Evolutionary conservation across 129 eudicot species (phyloP), one percentile per base, ranked within the genome.

Genomic region (Deinandra increscens): DNA sequence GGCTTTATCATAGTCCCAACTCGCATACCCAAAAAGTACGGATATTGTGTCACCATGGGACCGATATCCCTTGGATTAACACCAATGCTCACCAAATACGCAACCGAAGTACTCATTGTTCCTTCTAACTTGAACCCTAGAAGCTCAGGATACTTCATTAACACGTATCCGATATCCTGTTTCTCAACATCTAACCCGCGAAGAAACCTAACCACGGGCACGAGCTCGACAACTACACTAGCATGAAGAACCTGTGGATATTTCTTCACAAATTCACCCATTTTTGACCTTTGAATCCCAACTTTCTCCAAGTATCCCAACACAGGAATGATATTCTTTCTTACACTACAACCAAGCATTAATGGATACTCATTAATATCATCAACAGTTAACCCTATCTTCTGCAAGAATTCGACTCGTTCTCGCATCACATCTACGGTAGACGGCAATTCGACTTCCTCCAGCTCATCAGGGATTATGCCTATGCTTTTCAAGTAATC

Each of bases 1-100:
- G 94, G 94, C 53, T 87, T 87, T 6, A 87, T 87, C 94, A 87
- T 81, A 9, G 89, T 87, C 58, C 94, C 94, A 38, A 87, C 94
- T 62, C 89, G 73, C 94, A 87, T 87, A 1, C 94, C 94, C 77
- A 87, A 67, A 66, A 87, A 64, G 41, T 44, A 81, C 0, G 94
- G 94, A 76, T 78, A 87, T 8, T 87, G 89, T 6, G 94, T 84
- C 79, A 81, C 85, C 94, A 87, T 87, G 6, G 94, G 94, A 58
- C 94, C 94, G 19, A 87, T 87, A 68, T 87, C 94, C 37, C 94
- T 70, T 0, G 94, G 94, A 61, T 73, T 78, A n/a, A 87, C 89
- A 46, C 94, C 89, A 13, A 87, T 81, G 55, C 94, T 87, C 34
- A 87, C 94, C 48, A 87, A 66, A 79, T 87, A 87, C 0, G 87